Evolutionary conservation across 2,329 filamentous ascomycete genomes (phyloP), one percentile per base, ranked within the genome.

Genomic region (Herpotrichia juniperi): DNA sequence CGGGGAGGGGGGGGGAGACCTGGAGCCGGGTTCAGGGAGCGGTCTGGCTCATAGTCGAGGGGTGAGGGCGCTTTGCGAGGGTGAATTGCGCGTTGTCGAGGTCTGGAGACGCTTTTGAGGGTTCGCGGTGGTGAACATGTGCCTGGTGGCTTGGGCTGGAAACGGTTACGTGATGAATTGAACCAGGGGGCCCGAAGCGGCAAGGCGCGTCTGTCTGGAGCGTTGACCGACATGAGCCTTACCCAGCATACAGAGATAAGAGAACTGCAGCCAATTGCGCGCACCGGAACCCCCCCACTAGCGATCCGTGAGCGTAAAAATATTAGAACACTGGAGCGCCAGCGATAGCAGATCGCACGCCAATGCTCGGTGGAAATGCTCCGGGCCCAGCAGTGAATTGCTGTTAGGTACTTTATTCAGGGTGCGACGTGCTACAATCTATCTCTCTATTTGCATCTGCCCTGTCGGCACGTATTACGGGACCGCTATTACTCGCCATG

Each of bases 61-160:
- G n/a, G 30, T n/a, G 5, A 43, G 40, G 39, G 19, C 21, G 46
- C 32, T 25, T 17, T 24, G 35, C 22, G 24, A 26, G 32, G 17
- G 24, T 16, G 47, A 24, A 37, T 49, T 51, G 42, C 35, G 46
- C 16, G 42, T 42, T 53, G 48, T 49, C 5, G 57, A 59, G 64
- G 62, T 63, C 60, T 59, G 57, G 54, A 47, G 54, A 58, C 58
- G 63, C 64, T 72, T 70, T 63, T 73, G 68, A 69, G 66, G 54
- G 43, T 55, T 57, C 55, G 58, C 22, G 28, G 21, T 34, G 17
- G 43, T 26, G 37, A 61, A 66, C 68, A 71, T 71, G 64, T 69
- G 65, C 64, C 61, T 66, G 62, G 56, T 54, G 48, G 50, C 50
- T 52, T 60, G 54, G 56, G 58, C 50, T 48, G 50, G 48, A 55